phyloP scores from a whole-genome alignment of 1,139 yeast genomes.

The Yamadazyma atlantica region DNA sequence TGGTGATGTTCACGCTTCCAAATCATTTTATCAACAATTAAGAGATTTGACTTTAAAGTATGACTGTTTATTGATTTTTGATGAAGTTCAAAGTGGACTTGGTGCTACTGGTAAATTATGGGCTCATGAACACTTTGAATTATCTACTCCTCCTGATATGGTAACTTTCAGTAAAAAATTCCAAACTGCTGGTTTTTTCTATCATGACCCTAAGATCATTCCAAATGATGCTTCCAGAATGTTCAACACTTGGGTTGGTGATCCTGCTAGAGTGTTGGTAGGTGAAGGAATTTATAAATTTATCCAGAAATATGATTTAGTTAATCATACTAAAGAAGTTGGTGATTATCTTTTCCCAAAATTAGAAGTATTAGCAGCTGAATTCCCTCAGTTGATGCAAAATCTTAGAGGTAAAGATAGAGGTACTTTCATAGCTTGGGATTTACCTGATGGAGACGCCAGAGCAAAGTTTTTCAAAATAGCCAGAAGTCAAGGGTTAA shows the following conservation, averaged over 20 bases:
- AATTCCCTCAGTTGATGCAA: constrained; percentile 49
- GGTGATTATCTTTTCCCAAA: constrained; percentile 60
- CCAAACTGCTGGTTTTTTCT: constrained; percentile 81
- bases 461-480: constrained; percentile 59
- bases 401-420: constrained; percentile 69
- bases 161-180: constrained; percentile 81
- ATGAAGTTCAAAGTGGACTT: constrained; percentile 83
- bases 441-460: constrained; percentile 47
- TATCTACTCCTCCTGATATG: constrained; percentile 69
- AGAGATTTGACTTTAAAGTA: constrained; percentile 67
- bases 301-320: constrained; percentile 56
- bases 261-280: constrained; percentile 71
- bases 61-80: constrained; percentile 67
- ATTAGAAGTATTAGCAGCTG: constrained; percentile 48
- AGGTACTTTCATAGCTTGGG: constrained; percentile 79
- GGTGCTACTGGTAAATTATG: constrained; percentile 80
- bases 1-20: constrained; percentile 82
- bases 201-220: constrained; percentile 62
- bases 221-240: constrained; percentile 75
- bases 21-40: constrained; percentile 69
- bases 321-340: constrained; percentile 51
- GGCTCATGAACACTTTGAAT: constrained; percentile 80
- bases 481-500: constrained; percentile 60
- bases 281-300: constrained; percentile 67
- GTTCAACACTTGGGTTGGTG: constrained; percentile 89